Conservation (phyloP, 2,329 filamentous ascomycete species). For the Aspergillus clavatus region DNA sequence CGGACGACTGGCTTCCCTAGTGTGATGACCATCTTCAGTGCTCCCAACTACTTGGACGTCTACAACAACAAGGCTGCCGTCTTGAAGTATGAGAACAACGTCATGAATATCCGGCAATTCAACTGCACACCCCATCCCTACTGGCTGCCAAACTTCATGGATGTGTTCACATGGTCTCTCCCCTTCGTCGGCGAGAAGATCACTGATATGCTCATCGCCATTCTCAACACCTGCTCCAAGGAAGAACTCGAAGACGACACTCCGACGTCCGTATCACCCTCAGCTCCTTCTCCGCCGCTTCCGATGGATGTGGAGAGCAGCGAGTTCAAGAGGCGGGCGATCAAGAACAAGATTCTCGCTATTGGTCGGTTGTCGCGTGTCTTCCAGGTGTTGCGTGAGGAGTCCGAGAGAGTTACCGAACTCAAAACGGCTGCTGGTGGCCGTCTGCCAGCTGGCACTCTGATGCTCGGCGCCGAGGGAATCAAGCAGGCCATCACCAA, state of each 20-base stretch:
- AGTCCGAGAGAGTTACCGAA: slow-evolving; percentile 94
- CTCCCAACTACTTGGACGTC: slow-evolving; percentile 96
- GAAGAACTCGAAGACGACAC: slow-evolving; percentile 92
- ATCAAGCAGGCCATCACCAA: slow-evolving; percentile 97
- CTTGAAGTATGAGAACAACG: slow-evolving; percentile 98
- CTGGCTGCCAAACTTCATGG: slow-evolving; percentile 99
- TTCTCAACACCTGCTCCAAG: slow-evolving; percentile 97
- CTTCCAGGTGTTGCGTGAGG: slow-evolving; percentile 96
- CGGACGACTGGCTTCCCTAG: slow-evolving; percentile 96
- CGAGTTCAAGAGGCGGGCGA: slow-evolving; percentile 90
- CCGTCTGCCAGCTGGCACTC: slow-evolving; percentile 84
- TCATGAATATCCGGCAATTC: slow-evolving; percentile 99
- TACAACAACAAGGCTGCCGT: slow-evolving; percentile 99
- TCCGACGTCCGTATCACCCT: slow-evolving; percentile 64
- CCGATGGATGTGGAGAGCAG: slow-evolving; percentile 73
- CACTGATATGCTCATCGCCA: slow-evolving; percentile 98
- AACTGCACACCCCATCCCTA: slow-evolving; percentile 99
- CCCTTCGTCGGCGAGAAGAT: slow-evolving; percentile 99
- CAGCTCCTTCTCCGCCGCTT: slow-evolving; percentile 69
- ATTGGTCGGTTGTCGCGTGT: slow-evolving; percentile 95
- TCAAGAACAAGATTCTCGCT: slow-evolving; percentile 99
- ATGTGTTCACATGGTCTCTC: slow-evolving; percentile 99
- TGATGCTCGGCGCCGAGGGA: slow-evolving; percentile 96
- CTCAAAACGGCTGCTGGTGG: slow-evolving; percentile 95
- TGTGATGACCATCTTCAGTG: slow-evolving; percentile 99